Base-by-base conservation (phyloP, 352 stramenopile species). In the Pseudoperonospora humuli region DNA sequence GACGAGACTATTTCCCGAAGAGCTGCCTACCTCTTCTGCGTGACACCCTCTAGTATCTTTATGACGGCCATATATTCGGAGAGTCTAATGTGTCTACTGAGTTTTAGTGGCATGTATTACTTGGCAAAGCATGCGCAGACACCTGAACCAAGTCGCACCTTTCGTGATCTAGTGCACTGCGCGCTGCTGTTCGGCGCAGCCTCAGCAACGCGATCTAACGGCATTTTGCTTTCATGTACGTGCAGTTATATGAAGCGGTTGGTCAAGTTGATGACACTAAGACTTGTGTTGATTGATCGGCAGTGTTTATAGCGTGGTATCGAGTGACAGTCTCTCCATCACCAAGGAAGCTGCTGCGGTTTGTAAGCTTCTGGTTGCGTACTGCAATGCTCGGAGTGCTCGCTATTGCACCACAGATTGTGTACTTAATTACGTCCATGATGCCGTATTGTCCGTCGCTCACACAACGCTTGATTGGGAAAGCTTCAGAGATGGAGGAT, bases 31-130 rank as follows among this genome's bases (percentile, higher is more conserved):
- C 64, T 93, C 42, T 93, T 93, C 38, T 83, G 67, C 55, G 48
- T 93, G 23, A 48, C 68, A 5, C 80, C 80, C 0, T 88, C 80
- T 14, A 79, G 71, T 41, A 81, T 90, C 56, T 93, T 93, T 51
- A 87, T 93, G 74, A 75, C 74, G 2, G 68, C 77, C 0, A 13
- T 85, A 19, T 93, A 93, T 62, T 84, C 71, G 7, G 80, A 93
- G 57, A 93, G 80, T 46, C 55, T 89, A 35, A 87, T 89, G 64
- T 88, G 73, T 54, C 42, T 83, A 13, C 45, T 86, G 41, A 92
- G 75, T 64, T 92, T 92, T 46, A 61, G 58, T 19, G 80, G 80
- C 15, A 76, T 92, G 64, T 84, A 73, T 38, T 75, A 59, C 37
- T 39, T 92, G 18, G 75, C 86, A 27, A 45, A 23, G 38, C 54